Conservation (phyloP, 306 rosid genomes). For the Rosa rugosa region DNA sequence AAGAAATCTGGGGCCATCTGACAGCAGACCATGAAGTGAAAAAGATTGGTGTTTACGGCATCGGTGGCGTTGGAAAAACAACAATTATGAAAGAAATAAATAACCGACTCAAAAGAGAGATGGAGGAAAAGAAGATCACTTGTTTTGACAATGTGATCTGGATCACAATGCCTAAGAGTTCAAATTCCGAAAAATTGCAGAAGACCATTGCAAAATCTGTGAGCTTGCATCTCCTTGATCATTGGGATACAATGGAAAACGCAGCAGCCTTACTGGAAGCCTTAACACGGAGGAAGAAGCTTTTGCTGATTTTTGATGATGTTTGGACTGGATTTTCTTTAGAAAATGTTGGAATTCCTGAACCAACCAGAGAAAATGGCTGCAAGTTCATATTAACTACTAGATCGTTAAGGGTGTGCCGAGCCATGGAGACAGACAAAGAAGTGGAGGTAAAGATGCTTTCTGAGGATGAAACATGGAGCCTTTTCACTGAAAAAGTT, state of each 20-base stretch:
- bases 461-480: not conserved
- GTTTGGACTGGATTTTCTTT: not conserved
- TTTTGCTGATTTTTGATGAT: not conserved
- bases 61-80: not conserved
- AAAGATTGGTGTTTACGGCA: not conserved
- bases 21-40: not conserved
- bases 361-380: not conserved
- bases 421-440: not conserved
- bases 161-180: not conserved
- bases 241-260: not conserved
- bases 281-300: not conserved
- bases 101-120: not conserved
- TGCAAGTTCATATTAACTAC: not conserved
- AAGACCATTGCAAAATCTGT: not conserved
- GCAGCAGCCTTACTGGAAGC: not conserved
- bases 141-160: not conserved
- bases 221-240: not conserved
- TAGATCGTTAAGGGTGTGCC: not conserved
- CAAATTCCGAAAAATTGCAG: not conserved
- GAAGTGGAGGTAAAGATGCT: not conserved
- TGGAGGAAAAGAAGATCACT: not conserved
- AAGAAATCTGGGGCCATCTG: not conserved
- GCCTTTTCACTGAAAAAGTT: not conserved
- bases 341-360: not conserved
- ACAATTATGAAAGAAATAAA: not conserved